Evolutionary conservation across 2,329 filamentous ascomycete species (phyloP), one percentile per base, ranked within the genome.

Genomic region (Neonectria hederae): DNA sequence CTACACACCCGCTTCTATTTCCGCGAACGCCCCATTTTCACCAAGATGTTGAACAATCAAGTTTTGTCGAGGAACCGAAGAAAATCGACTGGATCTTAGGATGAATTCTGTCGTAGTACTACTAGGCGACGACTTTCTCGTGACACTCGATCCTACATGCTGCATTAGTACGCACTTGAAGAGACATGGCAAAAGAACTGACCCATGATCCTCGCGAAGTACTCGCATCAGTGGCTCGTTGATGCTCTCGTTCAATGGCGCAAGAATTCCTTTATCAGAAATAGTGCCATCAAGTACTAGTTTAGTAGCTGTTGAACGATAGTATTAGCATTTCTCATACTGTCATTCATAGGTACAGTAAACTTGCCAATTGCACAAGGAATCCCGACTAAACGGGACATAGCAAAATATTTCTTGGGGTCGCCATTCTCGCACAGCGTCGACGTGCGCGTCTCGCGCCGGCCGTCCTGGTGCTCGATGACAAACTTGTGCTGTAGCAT

Each of bases 361-460:
- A 45, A 67, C 67, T 22, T 64, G 62, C 65, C 68, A 24, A 82
- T 79, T 54, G 76, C 81, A 64, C 80, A 82, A 5, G 92, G 91
- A 5, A 94, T 85, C 76, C 92, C 92, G 59, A 97, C 93, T 46
- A 93, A 80, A 79, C 90, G 91, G 49, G 92, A 92, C 93, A 97
- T 97, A 71, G 92, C 89, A 5, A 87, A 90, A 83, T 94, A 97
- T 35, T 91, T 92, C 71, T 88, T 84, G 51, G 90, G 94, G 51
- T 91, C 91, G 70, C 93, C 94, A 79, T 97, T 94, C 77, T 97
- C 93, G 76, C 84, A 86, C 17, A 97, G 87, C 1, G 93, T 97
- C 45, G 90, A 93, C 22, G 92, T 94, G 68, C 90, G 85, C 45
- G 89, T 93, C 83, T 97, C 89, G 78, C 86, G 87, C 91, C 80